Percentiles rank a stretch among this genome's conserved stretches.
phyloP scores from a whole-genome alignment of 2,329 filamentous ascomycete species.

The Myrmaecium sp. region DNA sequence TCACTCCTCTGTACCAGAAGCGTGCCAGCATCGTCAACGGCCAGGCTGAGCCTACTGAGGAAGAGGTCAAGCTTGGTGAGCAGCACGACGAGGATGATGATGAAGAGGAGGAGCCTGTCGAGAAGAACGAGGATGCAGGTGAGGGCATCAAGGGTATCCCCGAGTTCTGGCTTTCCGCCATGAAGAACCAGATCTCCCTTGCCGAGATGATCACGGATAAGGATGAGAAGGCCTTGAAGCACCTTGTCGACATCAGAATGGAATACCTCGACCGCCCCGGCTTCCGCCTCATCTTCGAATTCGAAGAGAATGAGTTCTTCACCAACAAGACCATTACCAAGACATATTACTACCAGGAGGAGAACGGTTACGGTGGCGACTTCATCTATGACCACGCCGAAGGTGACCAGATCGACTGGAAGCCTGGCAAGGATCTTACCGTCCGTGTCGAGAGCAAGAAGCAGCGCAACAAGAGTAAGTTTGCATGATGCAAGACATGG shows the following conservation, averaged over 20 bases:
- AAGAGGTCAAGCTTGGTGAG: slow-evolving; percentile 76
- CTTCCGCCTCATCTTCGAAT: slow-evolving; percentile 97
- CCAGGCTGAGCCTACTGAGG: slow-evolving; percentile 63
- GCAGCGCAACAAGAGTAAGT: slow-evolving; percentile 96
- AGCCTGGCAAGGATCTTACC: slow-evolving; percentile 79
- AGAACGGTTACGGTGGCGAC: slow-evolving; percentile 95
- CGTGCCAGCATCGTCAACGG: slow-evolving; percentile 89
- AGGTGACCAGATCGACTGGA: slow-evolving; percentile 96
- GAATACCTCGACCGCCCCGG: slow-evolving; percentile 97
- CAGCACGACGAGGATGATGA: slow-evolving; percentile 56
- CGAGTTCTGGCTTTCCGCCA: slow-evolving; percentile 98
- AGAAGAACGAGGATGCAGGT: slow-evolving; percentile 41
- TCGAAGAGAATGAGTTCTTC: slow-evolving; percentile 90
- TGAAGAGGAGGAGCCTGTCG: slow-evolving; percentile 32
- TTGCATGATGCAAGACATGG: not conserved
- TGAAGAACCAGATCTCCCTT: slow-evolving; percentile 98
- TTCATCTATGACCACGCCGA: slow-evolving; percentile 99
- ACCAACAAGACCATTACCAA: slow-evolving; percentile 94
- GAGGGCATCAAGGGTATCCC: slow-evolving; percentile 63
- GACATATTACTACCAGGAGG: slow-evolving; percentile 98
- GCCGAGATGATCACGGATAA: slow-evolving; percentile 98
- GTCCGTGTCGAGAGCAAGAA: slow-evolving; percentile 97
- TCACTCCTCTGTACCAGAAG: slow-evolving; percentile 92
- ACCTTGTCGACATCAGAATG: slow-evolving; percentile 88
- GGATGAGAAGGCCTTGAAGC: slow-evolving; percentile 84